Evolutionary conservation across 225 moss, liverwort and hornwort genomes (phyloP).

Genomic region (Lunularia cruciata): DNA sequence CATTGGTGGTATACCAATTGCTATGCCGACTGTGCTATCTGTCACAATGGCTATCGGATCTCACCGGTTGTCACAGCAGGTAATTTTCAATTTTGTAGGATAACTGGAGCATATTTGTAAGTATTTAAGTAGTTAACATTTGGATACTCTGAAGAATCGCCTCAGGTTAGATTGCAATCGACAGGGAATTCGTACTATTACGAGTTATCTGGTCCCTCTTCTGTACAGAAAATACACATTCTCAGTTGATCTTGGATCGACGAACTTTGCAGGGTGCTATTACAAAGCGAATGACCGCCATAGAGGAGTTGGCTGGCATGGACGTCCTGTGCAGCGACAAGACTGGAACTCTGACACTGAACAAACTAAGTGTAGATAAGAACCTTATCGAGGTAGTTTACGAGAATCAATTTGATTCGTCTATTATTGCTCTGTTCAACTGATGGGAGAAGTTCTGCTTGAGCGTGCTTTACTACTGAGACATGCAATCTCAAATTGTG

Average conservation of each 20-base stretch:
- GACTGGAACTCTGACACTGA: conserved; percentile 19
- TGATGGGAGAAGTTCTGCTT: too few relatives aligned
- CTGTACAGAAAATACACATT: background rate
- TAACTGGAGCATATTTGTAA: background rate
- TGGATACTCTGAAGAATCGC: background rate
- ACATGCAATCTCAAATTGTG: background rate
- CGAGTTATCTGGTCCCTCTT: background rate
- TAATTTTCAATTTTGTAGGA: background rate
- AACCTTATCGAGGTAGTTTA: conserved; percentile 16
- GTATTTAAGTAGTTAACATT: background rate
- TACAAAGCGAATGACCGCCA: conserved; percentile 81
- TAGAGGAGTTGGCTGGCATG: conserved; percentile 84
- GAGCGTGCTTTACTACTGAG: background rate
- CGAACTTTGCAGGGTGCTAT: conserved; percentile 52
- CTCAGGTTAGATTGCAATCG: background rate
- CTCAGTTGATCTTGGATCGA: background rate
- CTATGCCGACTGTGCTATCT: conserved; percentile 61
- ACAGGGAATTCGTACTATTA: background rate
- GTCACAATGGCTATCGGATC: conserved; percentile 58
- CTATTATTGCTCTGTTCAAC: background rate
- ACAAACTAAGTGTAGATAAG: conserved; percentile 20
- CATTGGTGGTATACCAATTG: conserved; percentile 82
- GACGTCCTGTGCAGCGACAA: conserved; percentile 60
- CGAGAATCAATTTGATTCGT: background rate
- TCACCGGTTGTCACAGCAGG: conserved; percentile 56